Conservation (phyloP, 2,329 filamentous ascomycete species). For the Fusarium sp. region DNA sequence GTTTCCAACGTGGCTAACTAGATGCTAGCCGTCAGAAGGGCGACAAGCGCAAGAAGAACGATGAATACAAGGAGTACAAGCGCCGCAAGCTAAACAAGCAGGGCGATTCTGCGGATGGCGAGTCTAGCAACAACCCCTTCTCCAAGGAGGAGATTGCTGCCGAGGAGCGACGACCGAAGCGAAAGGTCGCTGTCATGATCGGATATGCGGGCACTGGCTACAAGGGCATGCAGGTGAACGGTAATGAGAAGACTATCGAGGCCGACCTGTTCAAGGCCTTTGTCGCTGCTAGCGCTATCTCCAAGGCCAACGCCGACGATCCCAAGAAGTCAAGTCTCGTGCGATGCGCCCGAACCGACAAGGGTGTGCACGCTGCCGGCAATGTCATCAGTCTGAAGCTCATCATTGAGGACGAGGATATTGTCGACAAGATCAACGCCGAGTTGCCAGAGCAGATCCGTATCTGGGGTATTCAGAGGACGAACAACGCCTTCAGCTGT, state of each 20-base stretch:
- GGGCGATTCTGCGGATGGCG: constrained; percentile 49
- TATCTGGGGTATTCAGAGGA: constrained; percentile 92
- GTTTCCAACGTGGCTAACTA: constrained; percentile 51
- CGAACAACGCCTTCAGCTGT: constrained; percentile 91
- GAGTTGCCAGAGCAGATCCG: constrained; percentile 89
- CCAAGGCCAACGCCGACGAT: constrained; percentile 95
- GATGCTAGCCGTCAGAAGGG: constrained; percentile 51
- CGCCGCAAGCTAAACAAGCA: constrained; percentile 55
- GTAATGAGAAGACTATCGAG: constrained; percentile 90
- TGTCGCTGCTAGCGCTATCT: constrained; percentile 90
- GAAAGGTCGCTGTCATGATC: constrained; percentile 95
- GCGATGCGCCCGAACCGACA: constrained; percentile 94
- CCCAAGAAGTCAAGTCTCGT: constrained; percentile 96
- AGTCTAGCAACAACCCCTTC: constrained; percentile 61
- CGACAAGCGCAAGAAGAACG: constrained; percentile 55
- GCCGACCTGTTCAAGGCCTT: constrained; percentile 94
- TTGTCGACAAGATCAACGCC: constrained; percentile 92
- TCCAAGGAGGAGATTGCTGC: constrained; percentile 85
- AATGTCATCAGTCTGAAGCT: constrained; percentile 96
- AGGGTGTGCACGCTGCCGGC: constrained; percentile 95
- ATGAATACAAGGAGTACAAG: constrained; percentile 57
- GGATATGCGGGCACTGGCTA: constrained; percentile 97
- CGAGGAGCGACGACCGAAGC: constrained; percentile 90
- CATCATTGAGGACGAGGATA: constrained; percentile 90
- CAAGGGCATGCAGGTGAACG: constrained; percentile 94